Conservation (phyloP, 2,329 filamentous ascomycete genomes). For the Daldinia sp. region DNA sequence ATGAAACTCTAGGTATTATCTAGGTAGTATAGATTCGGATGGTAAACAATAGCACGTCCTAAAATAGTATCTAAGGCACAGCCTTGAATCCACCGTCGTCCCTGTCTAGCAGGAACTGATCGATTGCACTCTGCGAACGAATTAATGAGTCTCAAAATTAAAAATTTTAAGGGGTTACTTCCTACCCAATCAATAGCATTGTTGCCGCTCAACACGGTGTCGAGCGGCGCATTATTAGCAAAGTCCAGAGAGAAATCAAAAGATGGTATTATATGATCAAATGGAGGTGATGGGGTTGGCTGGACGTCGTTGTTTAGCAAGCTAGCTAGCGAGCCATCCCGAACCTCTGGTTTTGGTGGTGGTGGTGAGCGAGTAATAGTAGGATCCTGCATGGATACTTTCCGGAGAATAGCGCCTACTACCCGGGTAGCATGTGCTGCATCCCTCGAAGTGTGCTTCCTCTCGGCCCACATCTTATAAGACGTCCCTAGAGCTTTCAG, state of each 20-base stretch:
- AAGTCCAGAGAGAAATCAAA: slow-evolving; percentile 46
- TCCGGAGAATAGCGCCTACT: slow-evolving; percentile 54
- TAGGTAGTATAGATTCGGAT: background rate
- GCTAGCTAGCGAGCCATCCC: slow-evolving; percentile 45
- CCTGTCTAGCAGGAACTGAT: slow-evolving; percentile 43
- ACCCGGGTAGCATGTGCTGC: slow-evolving; percentile 54
- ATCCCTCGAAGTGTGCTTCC: slow-evolving; percentile 51
- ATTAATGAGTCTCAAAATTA: slow-evolving; percentile 21
- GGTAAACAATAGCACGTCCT: background rate
- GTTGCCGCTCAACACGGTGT: slow-evolving; percentile 48
- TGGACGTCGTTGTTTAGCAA: slow-evolving; percentile 47
- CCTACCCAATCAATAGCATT: slow-evolving; percentile 54
- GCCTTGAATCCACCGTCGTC: slow-evolving; percentile 38
- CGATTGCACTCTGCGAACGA: slow-evolving; percentile 40
- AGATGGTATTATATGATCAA: slow-evolving; percentile 37
- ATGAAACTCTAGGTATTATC: slow-evolving; percentile 13
- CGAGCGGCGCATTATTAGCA: slow-evolving; percentile 48
- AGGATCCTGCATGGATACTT: slow-evolving; percentile 47
- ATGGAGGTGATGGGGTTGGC: slow-evolving; percentile 29
- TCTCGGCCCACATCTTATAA: slow-evolving; percentile 54
- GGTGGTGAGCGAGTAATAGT: slow-evolving; percentile 33
- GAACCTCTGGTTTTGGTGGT: slow-evolving; percentile 42
- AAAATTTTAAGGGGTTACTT: background rate
- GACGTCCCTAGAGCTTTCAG: slow-evolving; percentile 51
- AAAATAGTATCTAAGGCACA: slow-evolving; percentile 3